A percentile compares a stretch with the other conserved stretches of the same genome.
Evolutionary conservation across 1,284 basidiomycete species (phyloP).

Genomic region (Tilletia walkeri): DNA sequence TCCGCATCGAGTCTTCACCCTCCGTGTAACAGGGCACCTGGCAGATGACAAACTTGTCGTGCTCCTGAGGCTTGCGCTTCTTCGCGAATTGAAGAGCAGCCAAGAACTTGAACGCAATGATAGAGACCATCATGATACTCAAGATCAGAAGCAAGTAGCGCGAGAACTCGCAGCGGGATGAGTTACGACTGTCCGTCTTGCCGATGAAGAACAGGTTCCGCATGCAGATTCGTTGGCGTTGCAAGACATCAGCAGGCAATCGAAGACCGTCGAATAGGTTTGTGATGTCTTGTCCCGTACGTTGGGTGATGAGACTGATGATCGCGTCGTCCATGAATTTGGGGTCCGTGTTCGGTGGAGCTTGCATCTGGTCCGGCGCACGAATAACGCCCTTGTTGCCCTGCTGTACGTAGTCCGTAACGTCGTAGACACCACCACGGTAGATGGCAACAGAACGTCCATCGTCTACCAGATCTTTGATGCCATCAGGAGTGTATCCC

Average conservation of each 20-base stretch:
- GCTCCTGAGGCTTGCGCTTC: constrained; percentile 83
- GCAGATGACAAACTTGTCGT: constrained; percentile 98
- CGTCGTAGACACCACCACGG: constrained; percentile 80
- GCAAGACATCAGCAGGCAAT: constrained; percentile 69
- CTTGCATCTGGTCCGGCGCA: constrained; percentile 67
- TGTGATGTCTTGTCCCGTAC: constrained; percentile 80
- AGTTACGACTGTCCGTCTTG: constrained; percentile 86
- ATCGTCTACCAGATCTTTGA: constrained; percentile 68
- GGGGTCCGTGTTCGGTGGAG: constrained; percentile 63
- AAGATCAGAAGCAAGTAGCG: constrained; percentile 86
- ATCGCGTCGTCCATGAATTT: constrained; percentile 75
- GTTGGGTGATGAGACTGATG: constrained; percentile 76
- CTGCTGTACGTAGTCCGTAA: constrained; percentile 69
- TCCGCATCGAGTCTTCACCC: constrained; percentile 79
- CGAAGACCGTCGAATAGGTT: constrained; percentile 69
- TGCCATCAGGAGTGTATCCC: constrained; percentile 77
- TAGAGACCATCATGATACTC: constrained; percentile 86
- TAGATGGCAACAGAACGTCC: constrained; percentile 74
- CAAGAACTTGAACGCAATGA: constrained; percentile 98
- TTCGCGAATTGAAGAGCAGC: constrained; percentile 85
- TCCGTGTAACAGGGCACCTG: constrained; percentile 98
- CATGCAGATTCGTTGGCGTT: constrained; percentile 79
- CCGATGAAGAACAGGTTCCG: constrained; percentile 90
- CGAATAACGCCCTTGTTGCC: constrained; percentile 56
- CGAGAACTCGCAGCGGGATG: constrained; percentile 84